Percentiles rank a stretch among this genome's conserved stretches.
Evolutionary conservation across 164 flowering plant genomes (phyloP).

Genomic region (Annona squamosa): DNA sequence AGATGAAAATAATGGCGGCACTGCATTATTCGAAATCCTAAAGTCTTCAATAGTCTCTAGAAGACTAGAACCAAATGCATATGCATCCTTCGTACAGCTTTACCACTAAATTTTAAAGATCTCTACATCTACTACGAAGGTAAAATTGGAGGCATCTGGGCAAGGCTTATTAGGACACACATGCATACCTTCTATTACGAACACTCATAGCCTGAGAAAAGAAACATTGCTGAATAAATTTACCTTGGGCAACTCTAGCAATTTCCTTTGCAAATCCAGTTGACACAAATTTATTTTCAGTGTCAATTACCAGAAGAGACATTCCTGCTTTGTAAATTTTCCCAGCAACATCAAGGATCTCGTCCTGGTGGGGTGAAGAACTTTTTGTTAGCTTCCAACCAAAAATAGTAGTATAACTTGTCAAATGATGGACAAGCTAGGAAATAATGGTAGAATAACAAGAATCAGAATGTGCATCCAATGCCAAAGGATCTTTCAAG

Average conservation of each 20-base stretch:
- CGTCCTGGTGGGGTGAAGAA: conserved; percentile 46
- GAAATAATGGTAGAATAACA: no score
- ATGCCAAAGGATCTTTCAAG: no score
- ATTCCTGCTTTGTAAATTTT: conserved; percentile 92
- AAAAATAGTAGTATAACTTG: no score
- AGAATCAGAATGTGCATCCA: no score
- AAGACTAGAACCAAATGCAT: no score
- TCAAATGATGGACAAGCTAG: no score
- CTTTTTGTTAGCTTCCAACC: no score
- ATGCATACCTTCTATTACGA: not conserved
- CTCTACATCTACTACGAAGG: not conserved
- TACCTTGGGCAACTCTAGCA: conserved; percentile 95
- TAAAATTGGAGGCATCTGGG: not conserved
- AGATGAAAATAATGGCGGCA: not conserved
- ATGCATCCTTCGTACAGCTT: not conserved
- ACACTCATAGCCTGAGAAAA: not conserved
- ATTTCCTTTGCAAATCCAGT: conserved; percentile 97
- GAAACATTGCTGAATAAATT: not conserved
- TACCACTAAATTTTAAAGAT: not conserved
- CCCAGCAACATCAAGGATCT: conserved; percentile 93
- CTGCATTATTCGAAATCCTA: not conserved
- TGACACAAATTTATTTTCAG: conserved; percentile 94
- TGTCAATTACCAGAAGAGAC: conserved; percentile 95
- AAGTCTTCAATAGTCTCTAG: no score
- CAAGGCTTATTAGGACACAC: not conserved